These are phyloP conservation scores for Eustoma russellianum DNA, from an alignment of 257 asterid species.

Conservation along the genomic window DNA sequence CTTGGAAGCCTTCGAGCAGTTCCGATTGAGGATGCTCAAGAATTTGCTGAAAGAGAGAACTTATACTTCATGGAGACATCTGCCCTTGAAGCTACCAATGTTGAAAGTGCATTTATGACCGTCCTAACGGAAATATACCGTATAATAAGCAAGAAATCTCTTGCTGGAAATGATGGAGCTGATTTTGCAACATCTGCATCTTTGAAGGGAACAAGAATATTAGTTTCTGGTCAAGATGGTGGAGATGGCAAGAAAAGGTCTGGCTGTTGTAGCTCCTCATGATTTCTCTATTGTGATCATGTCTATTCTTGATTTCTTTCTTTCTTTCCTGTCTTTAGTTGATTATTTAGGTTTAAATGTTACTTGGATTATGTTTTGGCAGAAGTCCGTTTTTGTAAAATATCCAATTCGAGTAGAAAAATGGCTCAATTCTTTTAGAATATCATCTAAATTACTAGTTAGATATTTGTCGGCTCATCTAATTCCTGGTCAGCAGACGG, in stretches of 20 bases:
- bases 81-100: constrained; percentile 72
- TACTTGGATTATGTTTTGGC: no score
- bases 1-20: constrained; percentile 70
- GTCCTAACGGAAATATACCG: constrained; percentile 50
- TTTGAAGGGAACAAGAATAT: constrained; percentile 53
- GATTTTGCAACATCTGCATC: constrained; percentile 39
- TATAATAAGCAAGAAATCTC: constrained; percentile 58
- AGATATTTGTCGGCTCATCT: no score
- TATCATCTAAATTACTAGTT: no score
- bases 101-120: constrained; percentile 59
- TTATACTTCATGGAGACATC: constrained; percentile 87
- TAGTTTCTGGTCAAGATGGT: constrained; percentile 48
- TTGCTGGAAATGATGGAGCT: constrained; percentile 27
- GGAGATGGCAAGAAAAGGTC: constrained; percentile 30
- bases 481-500: no score
- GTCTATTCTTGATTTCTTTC: no score
- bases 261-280: constrained; percentile 53
- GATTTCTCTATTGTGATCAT: constrained; percentile 1
- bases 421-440: no score
- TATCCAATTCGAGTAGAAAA: no score
- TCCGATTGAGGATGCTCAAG: constrained; percentile 78
- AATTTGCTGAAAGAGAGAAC: constrained; percentile 80
- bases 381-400: no score
- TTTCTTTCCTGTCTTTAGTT: no score
- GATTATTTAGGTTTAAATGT: no score